Conservation (phyloP, 2,329 filamentous ascomycete species). For the Penicillium psychrosexuale region DNA sequence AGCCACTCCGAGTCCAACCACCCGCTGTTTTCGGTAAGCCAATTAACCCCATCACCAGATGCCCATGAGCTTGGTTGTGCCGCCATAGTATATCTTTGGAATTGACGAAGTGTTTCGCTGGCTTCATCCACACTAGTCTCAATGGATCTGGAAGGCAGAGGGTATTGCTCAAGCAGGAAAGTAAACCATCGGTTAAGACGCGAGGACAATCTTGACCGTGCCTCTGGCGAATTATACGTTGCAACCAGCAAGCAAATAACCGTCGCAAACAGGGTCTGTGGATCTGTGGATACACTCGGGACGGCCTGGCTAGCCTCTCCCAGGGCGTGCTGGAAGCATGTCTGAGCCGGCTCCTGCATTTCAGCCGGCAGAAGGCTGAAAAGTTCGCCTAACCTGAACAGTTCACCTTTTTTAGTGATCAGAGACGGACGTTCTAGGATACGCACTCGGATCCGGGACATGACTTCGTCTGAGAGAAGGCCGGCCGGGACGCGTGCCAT, state of each 20-base stretch:
- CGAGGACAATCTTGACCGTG: constrained; percentile 24
- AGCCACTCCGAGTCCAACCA: constrained; percentile 41
- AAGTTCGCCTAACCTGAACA: constrained; percentile 34
- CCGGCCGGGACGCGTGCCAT: constrained; percentile 31
- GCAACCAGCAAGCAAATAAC: constrained; percentile 37
- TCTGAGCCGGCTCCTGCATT: constrained; percentile 24
- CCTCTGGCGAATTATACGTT: constrained; percentile 19
- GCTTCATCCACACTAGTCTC: constrained; percentile 22
- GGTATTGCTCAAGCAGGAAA: constrained; percentile 36
- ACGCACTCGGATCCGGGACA: constrained; percentile 29
- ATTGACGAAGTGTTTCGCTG: constrained; percentile 19
- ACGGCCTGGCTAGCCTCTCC: constrained; percentile 19
- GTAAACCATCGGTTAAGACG: constrained; percentile 38
- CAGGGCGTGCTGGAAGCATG: constrained; percentile 26
- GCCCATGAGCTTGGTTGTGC: constrained; percentile 16
- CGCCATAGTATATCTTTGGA: not conserved
- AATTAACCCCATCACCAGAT: constrained; percentile 12
- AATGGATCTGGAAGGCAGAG: constrained; percentile 31
- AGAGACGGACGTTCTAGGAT: constrained; percentile 36
- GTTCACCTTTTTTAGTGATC: constrained; percentile 35
- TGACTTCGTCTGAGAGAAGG: constrained; percentile 29
- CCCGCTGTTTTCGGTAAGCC: constrained; percentile 25
- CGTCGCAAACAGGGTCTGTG: constrained; percentile 22
- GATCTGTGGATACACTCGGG: constrained; percentile 18
- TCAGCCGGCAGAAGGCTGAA: constrained; percentile 28